These are phyloP conservation scores for Handroanthus guayacan DNA, from an alignment of 257 asterid species.

Conservation along the genomic window DNA sequence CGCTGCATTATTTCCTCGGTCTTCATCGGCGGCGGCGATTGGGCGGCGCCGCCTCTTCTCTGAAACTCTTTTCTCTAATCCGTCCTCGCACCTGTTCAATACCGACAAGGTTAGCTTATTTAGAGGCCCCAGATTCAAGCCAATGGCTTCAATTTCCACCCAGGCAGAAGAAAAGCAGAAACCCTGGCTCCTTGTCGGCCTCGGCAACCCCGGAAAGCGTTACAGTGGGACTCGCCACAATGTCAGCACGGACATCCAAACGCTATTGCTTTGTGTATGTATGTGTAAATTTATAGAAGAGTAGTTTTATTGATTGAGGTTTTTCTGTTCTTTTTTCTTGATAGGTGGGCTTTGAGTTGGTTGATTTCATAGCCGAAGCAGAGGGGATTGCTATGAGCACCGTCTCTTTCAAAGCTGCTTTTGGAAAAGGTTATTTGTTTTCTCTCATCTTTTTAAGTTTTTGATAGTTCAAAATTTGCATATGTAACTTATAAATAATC, in stretches of 20 bases:
- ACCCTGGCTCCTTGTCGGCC: constrained; percentile 98
- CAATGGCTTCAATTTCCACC: constrained; percentile 56
- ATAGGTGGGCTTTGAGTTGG: constrained; percentile 95
- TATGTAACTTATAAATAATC: neutral
- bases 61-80: constrained; percentile 33
- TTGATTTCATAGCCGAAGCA: constrained; percentile 87
- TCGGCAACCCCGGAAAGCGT: constrained; percentile 98
- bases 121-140: constrained; percentile 19
- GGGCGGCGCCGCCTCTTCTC: constrained; percentile 46
- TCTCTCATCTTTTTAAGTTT: neutral
- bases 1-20: constrained; percentile 42
- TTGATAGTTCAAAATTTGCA: neutral
- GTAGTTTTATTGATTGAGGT: constrained; percentile 21
- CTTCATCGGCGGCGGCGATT: constrained; percentile 48
- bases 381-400: constrained; percentile 78
- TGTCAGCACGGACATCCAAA: constrained; percentile 41
- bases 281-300: neutral
- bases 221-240: constrained; percentile 85
- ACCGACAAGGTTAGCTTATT: constrained; percentile 12
- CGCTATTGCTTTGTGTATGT: neutral
- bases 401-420: constrained; percentile 79
- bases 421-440: constrained; percentile 73
- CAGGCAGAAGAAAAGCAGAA: constrained; percentile 49
- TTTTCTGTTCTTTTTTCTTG: constrained; percentile 14
- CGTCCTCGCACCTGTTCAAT: constrained; percentile 31